Evolutionary conservation across 2,329 filamentous ascomycete genomes (phyloP), one percentile per base, ranked within the genome.

Genomic region (Aphanoascus verrucosus): DNA sequence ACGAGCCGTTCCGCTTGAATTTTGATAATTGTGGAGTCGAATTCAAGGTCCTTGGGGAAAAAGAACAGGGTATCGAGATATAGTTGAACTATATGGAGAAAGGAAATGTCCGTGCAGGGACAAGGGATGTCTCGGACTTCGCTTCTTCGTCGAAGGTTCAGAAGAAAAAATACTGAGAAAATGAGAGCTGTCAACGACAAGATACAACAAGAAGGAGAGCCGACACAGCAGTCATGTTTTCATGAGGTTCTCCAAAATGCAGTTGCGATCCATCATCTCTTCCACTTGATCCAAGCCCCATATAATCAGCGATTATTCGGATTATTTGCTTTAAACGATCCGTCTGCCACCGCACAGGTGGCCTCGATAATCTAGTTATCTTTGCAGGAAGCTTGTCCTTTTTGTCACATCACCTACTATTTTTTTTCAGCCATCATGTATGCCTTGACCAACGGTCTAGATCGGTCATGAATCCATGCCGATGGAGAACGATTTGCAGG

Each of bases 401-500:
- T n/a, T n/a, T n/a, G n/a, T 23, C 23, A 28, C 3, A 23, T 17
- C 17, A 8, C 6, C 8, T 11, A 1, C 15, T 17, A 19, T 19
- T 11, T 20, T 28, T 37, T 20, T 38, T 31, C 17, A 15, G 32
- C 31, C 32, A 15, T 48, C 46, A 17, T 28, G 3, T 20, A 31
- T 49, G 23, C 47, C 47, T 49, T 32, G 37, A 23, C 35, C 23
- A 19, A 19, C 37, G 37, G 48, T 35, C 48, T 43, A 50, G 48
- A 50, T 50, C 40, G 12, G 37, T 20, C 35, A 49, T 40, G 35
- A 23, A 35, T 43, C 23, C 37, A 50, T 50, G 23, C 35, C 15
- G n/a, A 23, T 35, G 38, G 31, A 28, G 20, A 40, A 40, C 28
- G 37, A 35, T 43, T 43, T 50, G 15, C 48, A 32, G 20, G 40